Base-by-base conservation (phyloP, 73 alveolate species). In the Paramecium biaurelia region DNA sequence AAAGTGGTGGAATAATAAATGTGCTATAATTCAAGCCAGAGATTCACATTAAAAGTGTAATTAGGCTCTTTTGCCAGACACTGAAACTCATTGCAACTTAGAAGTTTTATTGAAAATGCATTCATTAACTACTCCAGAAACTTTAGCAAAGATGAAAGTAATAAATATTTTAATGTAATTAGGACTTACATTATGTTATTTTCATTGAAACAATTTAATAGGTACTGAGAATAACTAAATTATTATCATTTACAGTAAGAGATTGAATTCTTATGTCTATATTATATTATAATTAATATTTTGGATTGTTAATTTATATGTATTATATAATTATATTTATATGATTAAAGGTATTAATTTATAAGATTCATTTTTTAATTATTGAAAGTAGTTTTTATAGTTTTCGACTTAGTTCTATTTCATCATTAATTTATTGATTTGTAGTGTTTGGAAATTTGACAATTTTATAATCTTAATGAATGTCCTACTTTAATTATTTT, bases 61-160 rank as follows among this genome's bases (percentile, higher is more conserved):
- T 43, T 58, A 67, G 70, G 57, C 76, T 14, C 53, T 70, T 4
- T 43, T 89, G 10, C 92, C 79, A 12, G 94, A 89, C 21, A 89
- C 94, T 4, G 94, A 70, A 15, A 89, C 94, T 70, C 94, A 89
- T 45, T 47, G 92, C 6, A 89, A 76, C 30, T 82, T 89, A 57
- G 94, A 89, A 70, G 68, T 42, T 0, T 26, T 89, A 68, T 89
- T 89, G 53, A 89, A 89, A 42, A 43, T 70, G 84, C 89, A 89
- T 41, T 43, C 76, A 18, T 45, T 89, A 89, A 82, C 94, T 9
- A 38, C 90, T 11, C 5, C 0, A 43, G 90, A 79, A 11, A 79
- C 56, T 43, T 23, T 79, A 43, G 23, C 45, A 42, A 79, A 79
- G n/a, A 79, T 79, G 70, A 79, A 79, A 41, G 90, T 79, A 79